Evolutionary conservation across 495 filamentous ascomycete genomes (phyloP).

Genomic region (Halenospora varia): DNA sequence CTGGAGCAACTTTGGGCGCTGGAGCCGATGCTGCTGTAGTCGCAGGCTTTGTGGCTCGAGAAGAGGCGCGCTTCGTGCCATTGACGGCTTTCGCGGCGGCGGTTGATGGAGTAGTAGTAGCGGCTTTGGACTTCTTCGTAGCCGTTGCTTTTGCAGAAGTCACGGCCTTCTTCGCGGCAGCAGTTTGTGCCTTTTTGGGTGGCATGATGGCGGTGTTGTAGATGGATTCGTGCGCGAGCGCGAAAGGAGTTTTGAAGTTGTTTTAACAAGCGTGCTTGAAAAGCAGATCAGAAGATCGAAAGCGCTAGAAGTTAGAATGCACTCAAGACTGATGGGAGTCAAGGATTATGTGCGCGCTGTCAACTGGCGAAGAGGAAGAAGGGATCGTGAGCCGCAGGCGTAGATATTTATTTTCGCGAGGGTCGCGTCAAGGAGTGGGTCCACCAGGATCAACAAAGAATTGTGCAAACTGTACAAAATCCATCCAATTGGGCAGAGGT

Average conservation of each 20-base stretch:
- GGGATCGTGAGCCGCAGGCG: background rate
- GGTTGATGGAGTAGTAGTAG: no score
- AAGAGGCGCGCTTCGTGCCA: background rate
- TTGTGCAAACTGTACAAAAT: no score
- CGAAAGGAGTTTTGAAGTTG: no score
- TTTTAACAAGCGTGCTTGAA: no score
- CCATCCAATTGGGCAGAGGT: no score
- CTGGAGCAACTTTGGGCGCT: no score
- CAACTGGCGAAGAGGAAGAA: background rate
- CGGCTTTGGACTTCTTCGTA: conserved; percentile 23
- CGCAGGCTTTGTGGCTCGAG: no score
- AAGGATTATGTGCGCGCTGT: background rate
- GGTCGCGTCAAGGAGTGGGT: background rate
- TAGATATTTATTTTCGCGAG: background rate
- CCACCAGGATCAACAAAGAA: background rate
- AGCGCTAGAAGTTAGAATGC: no score
- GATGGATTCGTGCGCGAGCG: background rate
- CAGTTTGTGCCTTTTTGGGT: background rate
- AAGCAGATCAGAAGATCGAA: no score
- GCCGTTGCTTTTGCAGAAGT: conserved; percentile 12
- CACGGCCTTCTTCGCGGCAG: conserved; percentile 22
- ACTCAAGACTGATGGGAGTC: no score
- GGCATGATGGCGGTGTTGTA: conserved; percentile 13
- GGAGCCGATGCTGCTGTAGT: no score
- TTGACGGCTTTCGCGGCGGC: conserved; percentile 1